Percentiles rank a stretch among this genome's conserved stretches.
Conservation (phyloP, 2,329 filamentous ascomycete species). For the Neonectria ditissima region DNA sequence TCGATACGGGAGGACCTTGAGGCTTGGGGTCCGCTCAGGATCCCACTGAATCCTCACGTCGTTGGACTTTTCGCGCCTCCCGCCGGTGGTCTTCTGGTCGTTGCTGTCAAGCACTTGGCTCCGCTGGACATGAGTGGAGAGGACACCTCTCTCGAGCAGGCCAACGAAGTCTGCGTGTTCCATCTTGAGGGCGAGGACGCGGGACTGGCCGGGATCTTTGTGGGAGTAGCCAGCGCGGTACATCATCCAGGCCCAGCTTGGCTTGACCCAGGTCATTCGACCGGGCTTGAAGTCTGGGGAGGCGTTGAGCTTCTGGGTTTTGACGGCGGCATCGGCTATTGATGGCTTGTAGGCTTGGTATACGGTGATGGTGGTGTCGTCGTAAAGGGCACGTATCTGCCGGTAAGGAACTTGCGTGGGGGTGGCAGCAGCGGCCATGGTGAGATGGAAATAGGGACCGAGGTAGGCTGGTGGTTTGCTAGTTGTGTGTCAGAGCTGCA, state of each 20-base stretch:
- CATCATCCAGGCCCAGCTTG: slow-evolving; percentile 73
- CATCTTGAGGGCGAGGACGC: slow-evolving; percentile 69
- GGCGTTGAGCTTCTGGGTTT: slow-evolving; percentile 62
- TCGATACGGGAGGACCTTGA: slow-evolving; percentile 61
- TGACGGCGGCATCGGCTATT: slow-evolving; percentile 66
- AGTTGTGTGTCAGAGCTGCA: background rate
- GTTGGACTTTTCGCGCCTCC: slow-evolving; percentile 43
- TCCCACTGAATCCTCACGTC: slow-evolving; percentile 73
- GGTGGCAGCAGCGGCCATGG: slow-evolving; percentile 33
- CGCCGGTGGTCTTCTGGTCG: background rate
- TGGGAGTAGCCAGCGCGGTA: slow-evolving; percentile 71
- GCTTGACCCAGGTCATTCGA: slow-evolving; percentile 76
- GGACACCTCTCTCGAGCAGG: slow-evolving; percentile 55
- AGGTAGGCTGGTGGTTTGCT: background rate
- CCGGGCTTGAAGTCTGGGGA: slow-evolving; percentile 63
- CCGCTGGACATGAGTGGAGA: slow-evolving; percentile 46
- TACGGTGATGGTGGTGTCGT: slow-evolving; percentile 65
- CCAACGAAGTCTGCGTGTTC: slow-evolving; percentile 61
- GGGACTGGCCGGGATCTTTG: slow-evolving; percentile 66
- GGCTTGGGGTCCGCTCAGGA: slow-evolving; percentile 63
- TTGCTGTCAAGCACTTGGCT: background rate
- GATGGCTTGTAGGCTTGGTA: slow-evolving; percentile 69
- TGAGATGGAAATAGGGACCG: background rate
- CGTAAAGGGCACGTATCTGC: slow-evolving; percentile 65
- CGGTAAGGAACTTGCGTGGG: slow-evolving; percentile 51